Conservation (phyloP, 495 filamentous ascomycete species). For the Lophium mytilinum region DNA sequence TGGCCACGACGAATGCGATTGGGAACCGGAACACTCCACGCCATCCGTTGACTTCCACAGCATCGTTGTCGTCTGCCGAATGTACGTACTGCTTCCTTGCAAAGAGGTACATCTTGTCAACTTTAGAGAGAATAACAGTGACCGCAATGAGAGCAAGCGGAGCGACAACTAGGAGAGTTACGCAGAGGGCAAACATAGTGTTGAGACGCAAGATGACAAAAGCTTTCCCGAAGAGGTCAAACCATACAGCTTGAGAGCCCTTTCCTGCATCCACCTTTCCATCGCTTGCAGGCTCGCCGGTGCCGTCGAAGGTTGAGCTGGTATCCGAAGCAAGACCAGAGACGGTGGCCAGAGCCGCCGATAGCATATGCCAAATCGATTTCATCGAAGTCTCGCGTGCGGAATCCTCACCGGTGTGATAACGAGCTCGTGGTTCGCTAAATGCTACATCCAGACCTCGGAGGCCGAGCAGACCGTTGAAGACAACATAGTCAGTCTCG, state of each 20-base stretch:
- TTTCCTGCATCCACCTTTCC: conserved; percentile 58
- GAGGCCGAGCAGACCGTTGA: conserved; percentile 69
- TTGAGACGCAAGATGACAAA: conserved; percentile 74
- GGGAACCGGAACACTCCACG: conserved; percentile 80
- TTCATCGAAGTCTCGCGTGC: conserved; percentile 52
- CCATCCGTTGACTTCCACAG: conserved; percentile 62
- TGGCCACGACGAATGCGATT: conserved; percentile 62
- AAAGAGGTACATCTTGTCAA: conserved; percentile 78
- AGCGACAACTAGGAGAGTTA: conserved; percentile 69
- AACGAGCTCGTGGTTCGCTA: conserved; percentile 72
- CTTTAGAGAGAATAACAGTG: conserved; percentile 55
- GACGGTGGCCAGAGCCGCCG: conserved; percentile 64
- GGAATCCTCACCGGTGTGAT: conserved; percentile 90
- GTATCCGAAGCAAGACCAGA: conserved; percentile 62
- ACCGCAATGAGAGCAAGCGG: conserved; percentile 63
- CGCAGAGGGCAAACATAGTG: conserved; percentile 78
- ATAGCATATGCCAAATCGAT: conserved; percentile 92
- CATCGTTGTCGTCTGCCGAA: conserved; percentile 50
- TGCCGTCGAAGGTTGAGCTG: conserved; percentile 56
- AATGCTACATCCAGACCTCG: conserved; percentile 91
- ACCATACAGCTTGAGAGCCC: conserved; percentile 77
- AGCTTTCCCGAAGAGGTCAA: conserved; percentile 76
- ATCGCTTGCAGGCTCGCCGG: conserved; percentile 42
- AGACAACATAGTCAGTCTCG: conserved; percentile 84
- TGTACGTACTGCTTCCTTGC: conserved; percentile 50